Evolutionary conservation across 305 asterid genomes (phyloP).

Genomic region (Lippia alba): DNA sequence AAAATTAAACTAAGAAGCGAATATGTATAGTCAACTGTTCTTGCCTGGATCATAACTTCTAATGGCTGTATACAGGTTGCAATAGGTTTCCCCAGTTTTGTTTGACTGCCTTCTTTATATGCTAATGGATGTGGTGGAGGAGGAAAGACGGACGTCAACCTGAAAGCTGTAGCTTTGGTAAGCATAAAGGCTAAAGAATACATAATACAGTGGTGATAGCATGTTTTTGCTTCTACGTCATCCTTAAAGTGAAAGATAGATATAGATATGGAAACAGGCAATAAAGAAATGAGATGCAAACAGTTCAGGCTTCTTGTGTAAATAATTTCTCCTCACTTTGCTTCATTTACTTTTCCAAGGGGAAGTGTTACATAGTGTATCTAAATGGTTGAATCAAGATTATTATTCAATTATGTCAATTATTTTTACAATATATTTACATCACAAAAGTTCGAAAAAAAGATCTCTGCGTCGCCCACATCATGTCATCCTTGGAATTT

Average conservation of each 20-base stretch:
- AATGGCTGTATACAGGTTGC: constrained; percentile 79
- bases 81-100: constrained; percentile 60
- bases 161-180: constrained; percentile 74
- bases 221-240: not conserved
- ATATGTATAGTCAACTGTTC: constrained; percentile 33
- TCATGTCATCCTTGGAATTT: not conserved
- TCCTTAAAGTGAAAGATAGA: not conserved
- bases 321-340: not conserved
- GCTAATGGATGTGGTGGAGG: constrained; percentile 94
- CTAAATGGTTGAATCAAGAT: not conserved
- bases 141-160: constrained; percentile 89
- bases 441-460: not conserved
- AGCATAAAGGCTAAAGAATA: constrained; percentile 33
- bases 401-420: too few species aligned
- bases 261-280: not conserved
- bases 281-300: constrained; percentile 13
- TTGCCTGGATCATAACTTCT: constrained; percentile 95
- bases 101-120: constrained; percentile 50
- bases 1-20: constrained; percentile 24
- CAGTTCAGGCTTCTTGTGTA: constrained; percentile 2
- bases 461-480: not conserved
- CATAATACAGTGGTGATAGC: not conserved
- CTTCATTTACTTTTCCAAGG: not conserved
- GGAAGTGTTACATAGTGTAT: not conserved
- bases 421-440: constrained; percentile 10